Evolutionary conservation across 331 rosid genomes (phyloP), one percentile per base, ranked within the genome.

Genomic region (Ulmus americana): DNA sequence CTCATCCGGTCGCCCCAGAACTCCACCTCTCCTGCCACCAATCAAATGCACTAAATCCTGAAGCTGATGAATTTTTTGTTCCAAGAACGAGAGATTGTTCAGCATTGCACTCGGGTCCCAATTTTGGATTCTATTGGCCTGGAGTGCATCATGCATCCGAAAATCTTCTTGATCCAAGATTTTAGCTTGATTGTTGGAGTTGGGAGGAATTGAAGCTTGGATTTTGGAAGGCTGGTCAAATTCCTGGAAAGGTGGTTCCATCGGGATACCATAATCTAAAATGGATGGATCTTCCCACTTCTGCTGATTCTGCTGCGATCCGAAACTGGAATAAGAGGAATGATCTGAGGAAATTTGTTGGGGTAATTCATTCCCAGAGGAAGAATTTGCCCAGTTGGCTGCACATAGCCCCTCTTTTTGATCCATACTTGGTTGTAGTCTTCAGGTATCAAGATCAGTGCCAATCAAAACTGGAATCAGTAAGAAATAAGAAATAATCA

Each of bases 11-110:
- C 70, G 86, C 44, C 79, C 95, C 39, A 83, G 71, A 46, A 80
- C 88, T 76, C 75, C 96, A 48, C 83, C 76, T 56, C 85, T 84
- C 68, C 84, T 79, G 43, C 83, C 91, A 46, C 68, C 87, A 70
- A 94, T 81, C 75, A 94, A 41, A 61, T 81, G 99, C 73, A 94
- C 97, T 0, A 94, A 75, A 55, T 77, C 86, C 83, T 86, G 99
- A 56, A 94, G 97, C 83, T 90, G 99, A 59, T 87, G 96, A 60
- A 94, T 87, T 84, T 90, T 90, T 44, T 84, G 86, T 70, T 90
- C 97, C 48, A 94, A 76, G 76, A 90, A 85, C 52, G 88, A 84
- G 38, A 94, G 99, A 72, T 82, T 84, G 63, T 55, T 84, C 74
- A 94, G 78, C 92, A 86, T 84, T 0, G 60, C 75, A 39, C 66